Base-by-base conservation (phyloP, 2,329 filamentous ascomycete genomes). In the Zymoseptoria ardabiliae region DNA sequence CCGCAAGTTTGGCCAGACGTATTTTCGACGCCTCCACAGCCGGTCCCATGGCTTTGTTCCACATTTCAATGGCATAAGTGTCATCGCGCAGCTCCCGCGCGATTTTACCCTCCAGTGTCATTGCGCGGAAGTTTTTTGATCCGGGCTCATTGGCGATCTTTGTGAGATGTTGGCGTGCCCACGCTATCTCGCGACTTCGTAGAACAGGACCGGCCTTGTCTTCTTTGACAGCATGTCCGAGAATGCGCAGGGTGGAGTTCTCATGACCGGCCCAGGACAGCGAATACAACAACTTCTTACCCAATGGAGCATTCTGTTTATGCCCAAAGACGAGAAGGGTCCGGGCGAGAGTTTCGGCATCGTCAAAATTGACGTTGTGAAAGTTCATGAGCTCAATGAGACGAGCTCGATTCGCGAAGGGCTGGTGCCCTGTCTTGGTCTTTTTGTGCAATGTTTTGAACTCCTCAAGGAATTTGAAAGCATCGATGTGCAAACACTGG, bases 21-120 rank as follows among this genome's bases (percentile, higher is more conserved):
- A 58, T 53, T 51, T 62, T 25, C 25, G 52, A 45, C 19, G 48
- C 58, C 19, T 54, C 55, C 11, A 65, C 60, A 7, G 69, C 66
- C 10, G 60, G 60, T 28, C 61, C 61, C 53, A 71, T 63, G 9
- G 67, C 69, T 20, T 59, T 57, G 25, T 65, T 67, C 66, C 66
- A 70, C 60, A 68, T 54, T 49, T 61, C 41, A 21, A 71, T 66
- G 20, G 70, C 70, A 17, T 63, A 60, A 17, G 65, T 61, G 23
- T 65, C 62, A 21, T 71, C 59, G 21, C 65, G 66, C 28, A 68
- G 52, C 19, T 56, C 58, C 9, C 60, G 54, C 6, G 66, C 65
- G 11, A 71, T 62, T 54, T 66, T 71, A 22, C 70, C 70, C 50
- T 71, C 68, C 49, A 70, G 59, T 17, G 71, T 69, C 66, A 68